A percentile compares a stretch with the other conserved stretches of the same genome.
phyloP scores from a whole-genome alignment of 129 eudicot species.

The Escallonia herrerae region DNA sequence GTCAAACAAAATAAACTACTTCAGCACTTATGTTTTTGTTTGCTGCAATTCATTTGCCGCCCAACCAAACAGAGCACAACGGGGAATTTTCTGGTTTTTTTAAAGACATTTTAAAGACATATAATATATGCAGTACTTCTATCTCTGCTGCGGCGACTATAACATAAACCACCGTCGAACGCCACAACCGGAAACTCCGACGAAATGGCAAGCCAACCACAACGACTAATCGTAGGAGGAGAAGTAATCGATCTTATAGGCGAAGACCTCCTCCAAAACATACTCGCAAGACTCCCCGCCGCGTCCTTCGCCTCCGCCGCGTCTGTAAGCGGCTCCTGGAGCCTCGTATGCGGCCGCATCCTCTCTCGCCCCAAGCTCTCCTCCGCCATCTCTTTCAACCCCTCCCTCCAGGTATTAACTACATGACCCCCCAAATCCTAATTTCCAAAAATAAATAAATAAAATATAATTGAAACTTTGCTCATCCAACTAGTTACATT shows the following conservation, averaged over 20 bases:
- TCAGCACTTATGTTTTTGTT: too few species aligned
- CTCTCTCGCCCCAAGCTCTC: constrained; percentile 66
- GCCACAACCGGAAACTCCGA: too few species aligned
- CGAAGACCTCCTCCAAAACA: constrained; percentile 55
- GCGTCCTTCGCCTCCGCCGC: constrained; percentile 69
- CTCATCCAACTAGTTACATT: neutral
- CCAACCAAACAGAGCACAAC: too few species aligned
- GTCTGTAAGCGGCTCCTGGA: constrained; percentile 83
- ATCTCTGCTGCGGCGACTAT: too few species aligned
- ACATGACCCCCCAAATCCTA: too few species aligned
- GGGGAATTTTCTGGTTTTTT: too few species aligned
- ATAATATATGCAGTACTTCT: too few species aligned
- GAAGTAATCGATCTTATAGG: constrained; percentile 40
- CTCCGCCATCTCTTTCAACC: constrained; percentile 51
- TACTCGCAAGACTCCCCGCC: constrained; percentile 69
- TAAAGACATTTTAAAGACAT: too few species aligned
- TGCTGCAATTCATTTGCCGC: too few species aligned
- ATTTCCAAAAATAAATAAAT: neutral
- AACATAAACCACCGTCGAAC: too few species aligned
- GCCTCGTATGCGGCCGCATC: constrained; percentile 36
- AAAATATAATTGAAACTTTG: neutral
- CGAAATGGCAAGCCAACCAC: neutral
- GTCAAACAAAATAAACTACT: too few species aligned
- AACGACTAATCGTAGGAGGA: neutral
- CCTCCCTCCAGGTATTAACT: constrained; percentile 44